Conservation (phyloP, 768 basidiomycete species). For the Kwoniella europaea region DNA sequence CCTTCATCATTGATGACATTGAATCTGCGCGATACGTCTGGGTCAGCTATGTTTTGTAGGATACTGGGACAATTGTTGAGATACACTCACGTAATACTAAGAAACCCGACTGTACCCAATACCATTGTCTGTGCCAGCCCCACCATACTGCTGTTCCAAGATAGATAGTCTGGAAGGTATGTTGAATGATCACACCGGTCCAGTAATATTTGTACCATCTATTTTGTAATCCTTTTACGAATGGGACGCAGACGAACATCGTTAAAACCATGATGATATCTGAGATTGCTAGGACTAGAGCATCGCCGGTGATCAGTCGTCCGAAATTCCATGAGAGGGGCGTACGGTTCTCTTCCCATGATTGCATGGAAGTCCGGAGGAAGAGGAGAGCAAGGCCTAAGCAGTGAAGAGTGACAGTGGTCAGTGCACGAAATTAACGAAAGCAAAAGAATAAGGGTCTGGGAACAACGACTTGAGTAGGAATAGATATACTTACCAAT, state of each 20-base stretch:
- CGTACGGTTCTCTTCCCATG: constrained; percentile 74
- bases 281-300: constrained; percentile 76
- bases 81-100: constrained; percentile 55
- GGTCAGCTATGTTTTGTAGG: background rate
- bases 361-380: constrained; percentile 64
- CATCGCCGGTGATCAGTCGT: constrained; percentile 84
- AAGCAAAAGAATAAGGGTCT: no score
- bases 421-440: background rate
- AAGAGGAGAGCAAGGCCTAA: constrained; percentile 75
- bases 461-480: no score
- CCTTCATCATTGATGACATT: constrained; percentile 64
- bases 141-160: constrained; percentile 78
- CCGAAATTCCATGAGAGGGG: constrained; percentile 81
- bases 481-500: constrained; percentile 46
- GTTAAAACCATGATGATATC: constrained; percentile 79
- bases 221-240: constrained; percentile 74
- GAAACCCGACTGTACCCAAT: constrained; percentile 81
- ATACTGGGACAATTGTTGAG: no score
- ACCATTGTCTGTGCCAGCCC: constrained; percentile 94
- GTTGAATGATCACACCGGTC: constrained; percentile 77
- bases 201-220: constrained; percentile 83
- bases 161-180: constrained; percentile 73
- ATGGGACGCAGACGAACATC: constrained; percentile 78
- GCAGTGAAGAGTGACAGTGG: constrained; percentile 36
- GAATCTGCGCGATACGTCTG: constrained; percentile 65